These are phyloP conservation scores for Macrolepiota albuminosa DNA, from an alignment of 768 basidiomycete species.

Conservation along the genomic window DNA sequence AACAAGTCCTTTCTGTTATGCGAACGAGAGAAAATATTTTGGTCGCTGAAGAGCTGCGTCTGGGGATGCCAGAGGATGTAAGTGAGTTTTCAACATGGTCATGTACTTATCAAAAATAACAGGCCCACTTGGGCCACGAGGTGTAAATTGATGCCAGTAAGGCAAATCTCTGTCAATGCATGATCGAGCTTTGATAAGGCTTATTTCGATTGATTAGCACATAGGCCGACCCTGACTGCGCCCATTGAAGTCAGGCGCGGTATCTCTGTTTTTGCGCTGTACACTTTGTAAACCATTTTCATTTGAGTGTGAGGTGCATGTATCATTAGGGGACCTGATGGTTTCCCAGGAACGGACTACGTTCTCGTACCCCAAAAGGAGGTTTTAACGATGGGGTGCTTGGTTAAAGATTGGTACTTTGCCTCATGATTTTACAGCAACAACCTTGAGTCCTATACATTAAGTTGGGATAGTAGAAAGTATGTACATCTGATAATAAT, in stretches of 20 bases:
- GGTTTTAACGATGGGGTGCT: conserved; percentile 29
- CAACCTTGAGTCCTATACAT: background rate
- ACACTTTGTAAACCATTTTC: conserved; percentile 47
- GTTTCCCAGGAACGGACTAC: conserved; percentile 58
- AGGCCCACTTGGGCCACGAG: conserved; percentile 70
- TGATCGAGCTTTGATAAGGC: background rate
- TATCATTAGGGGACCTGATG: background rate
- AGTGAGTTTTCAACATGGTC: conserved; percentile 43
- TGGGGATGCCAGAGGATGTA: conserved; percentile 30
- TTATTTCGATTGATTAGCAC: conserved; percentile 47
- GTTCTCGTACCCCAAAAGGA: conserved; percentile 48
- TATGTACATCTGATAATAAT: background rate
- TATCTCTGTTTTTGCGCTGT: conserved; percentile 55
- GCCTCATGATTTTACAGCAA: conserved; percentile 18
- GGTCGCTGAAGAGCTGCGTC: conserved; percentile 41
- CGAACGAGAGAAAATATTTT: conserved; percentile 59
- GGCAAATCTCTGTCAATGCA: background rate
- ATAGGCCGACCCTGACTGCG: conserved; percentile 43
- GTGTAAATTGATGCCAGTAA: conserved; percentile 9
- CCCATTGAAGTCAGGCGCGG: conserved; percentile 47
- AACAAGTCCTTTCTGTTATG: conserved; percentile 47
- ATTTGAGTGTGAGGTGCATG: background rate
- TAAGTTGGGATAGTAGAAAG: background rate
- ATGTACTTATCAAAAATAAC: conserved; percentile 50
- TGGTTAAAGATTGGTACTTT: conserved; percentile 49